Base-by-base conservation (phyloP, 768 basidiomycete species). In the Rhodotorula sphaerocarpa region DNA sequence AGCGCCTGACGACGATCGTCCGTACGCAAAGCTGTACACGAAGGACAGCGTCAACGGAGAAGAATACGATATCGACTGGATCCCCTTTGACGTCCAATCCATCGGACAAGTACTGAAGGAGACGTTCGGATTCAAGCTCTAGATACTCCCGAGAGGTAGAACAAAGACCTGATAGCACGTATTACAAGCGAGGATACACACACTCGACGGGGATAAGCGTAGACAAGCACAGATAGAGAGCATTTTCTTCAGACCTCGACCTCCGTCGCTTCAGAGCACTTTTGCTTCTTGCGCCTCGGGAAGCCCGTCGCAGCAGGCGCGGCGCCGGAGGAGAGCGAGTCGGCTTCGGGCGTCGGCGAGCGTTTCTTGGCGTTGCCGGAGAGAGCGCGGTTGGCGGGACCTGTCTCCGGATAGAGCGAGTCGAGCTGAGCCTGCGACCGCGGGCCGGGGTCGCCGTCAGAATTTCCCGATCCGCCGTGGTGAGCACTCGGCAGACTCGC, bases 21-120 rank as follows among this genome's bases (percentile, higher is more conserved):
- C 46, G 34, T 56, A 58, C 11, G 65, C 65, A 21, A 66, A 66
- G 52, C 33, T 66, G 27, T 66, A 66, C 56, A 44, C 59, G 55
- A 66, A 66, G 34, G 65, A 61, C 34, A 51, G 51, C 6, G 55
- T 66, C 44, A 57, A 57, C 30, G 65, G 65, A 1, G n/a, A 31
- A 7, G 59, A 61, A 52, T 57, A 48, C 28, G 59, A 66, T 25
- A 34, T 61, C 25, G 59, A 53, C 21, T 66, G 59, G 59, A n/a
- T 66, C 30, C 50, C 41, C 4, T 66, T 58, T 47, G 56, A 66
- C 46, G 58, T 47, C 27, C 39, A 25, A 1, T 46, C 65, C 31
- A 45, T 66, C 0, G 27, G 65, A 6, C 39, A 23, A 7, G 65
- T 58, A 7, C 52, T 66, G 6, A 56, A 44, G 52, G 10, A 47